These are phyloP conservation scores for Cytauxzoon felis DNA, from an alignment of 169 alveolate species.

Conservation along the genomic window DNA sequence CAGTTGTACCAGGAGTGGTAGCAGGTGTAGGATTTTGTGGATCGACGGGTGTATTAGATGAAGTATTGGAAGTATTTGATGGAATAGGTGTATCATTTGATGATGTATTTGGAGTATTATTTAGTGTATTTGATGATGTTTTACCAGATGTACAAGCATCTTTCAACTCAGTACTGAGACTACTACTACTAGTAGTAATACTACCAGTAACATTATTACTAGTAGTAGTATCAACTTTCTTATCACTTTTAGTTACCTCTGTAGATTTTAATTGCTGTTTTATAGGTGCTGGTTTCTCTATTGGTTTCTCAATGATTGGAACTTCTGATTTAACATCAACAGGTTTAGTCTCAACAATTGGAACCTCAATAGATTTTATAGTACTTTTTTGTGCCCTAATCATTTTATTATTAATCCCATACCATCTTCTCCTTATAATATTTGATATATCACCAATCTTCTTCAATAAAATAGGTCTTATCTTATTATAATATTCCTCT, in stretches of 20 bases:
- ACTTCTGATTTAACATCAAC: too few species aligned
- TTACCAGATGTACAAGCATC: neutral
- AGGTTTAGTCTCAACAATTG: too few species aligned
- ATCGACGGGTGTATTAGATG: neutral
- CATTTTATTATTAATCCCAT: neutral
- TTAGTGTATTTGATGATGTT: neutral
- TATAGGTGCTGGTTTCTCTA: neutral
- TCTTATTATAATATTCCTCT: conserved; percentile 7
- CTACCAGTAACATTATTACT: neutral
- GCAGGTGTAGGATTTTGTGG: too few species aligned
- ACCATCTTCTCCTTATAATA: neutral
- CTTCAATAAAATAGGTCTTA: conserved; percentile 28
- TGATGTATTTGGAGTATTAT: neutral
- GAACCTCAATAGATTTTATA: neutral
- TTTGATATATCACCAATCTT: neutral
- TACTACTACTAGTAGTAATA: neutral
- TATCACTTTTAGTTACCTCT: neutral
- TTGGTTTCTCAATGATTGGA: neutral
- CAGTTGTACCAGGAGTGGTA: too few species aligned
- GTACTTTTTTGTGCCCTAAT: neutral
- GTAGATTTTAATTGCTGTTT: neutral
- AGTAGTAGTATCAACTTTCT: neutral
- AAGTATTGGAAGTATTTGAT: neutral
- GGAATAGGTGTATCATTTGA: neutral
- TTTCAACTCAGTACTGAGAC: neutral